These are phyloP conservation scores for Citrus medica DNA, from an alignment of 345 rosid genomes.

Conservation along the genomic window DNA sequence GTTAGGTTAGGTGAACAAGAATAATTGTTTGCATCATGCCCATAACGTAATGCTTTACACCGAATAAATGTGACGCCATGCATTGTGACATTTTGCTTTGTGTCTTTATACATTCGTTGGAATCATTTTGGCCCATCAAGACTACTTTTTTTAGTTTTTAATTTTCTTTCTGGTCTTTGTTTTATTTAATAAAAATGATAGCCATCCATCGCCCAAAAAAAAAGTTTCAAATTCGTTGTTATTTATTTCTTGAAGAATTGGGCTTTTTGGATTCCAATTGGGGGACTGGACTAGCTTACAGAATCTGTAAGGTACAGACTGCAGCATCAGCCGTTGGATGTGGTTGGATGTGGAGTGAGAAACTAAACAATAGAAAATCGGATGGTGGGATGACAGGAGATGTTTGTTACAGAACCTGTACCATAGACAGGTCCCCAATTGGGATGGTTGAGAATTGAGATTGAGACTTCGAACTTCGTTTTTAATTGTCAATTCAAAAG, in stretches of 20 bases:
- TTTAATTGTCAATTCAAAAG: background rate
- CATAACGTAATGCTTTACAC: constrained; percentile 11
- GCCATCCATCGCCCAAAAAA: background rate
- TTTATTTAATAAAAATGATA: background rate
- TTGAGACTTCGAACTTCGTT: background rate
- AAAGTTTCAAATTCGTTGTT: background rate
- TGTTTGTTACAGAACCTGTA: too few relatives aligned
- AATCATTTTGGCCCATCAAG: constrained; percentile 3
- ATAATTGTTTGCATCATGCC: constrained; percentile 15
- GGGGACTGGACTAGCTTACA: too few relatives aligned
- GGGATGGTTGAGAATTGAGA: background rate
- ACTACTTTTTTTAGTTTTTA: background rate
- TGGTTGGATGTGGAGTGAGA: too few relatives aligned
- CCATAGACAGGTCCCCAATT: too few relatives aligned
- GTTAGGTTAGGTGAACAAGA: background rate
- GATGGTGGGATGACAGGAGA: too few relatives aligned
- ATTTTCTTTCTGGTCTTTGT: background rate
- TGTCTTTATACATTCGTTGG: background rate
- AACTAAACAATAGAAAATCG: too few relatives aligned
- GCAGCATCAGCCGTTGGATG: too few relatives aligned
- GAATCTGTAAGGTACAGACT: too few relatives aligned
- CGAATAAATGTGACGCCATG: constrained; percentile 10
- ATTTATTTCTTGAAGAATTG: background rate
- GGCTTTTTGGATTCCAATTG: background rate
- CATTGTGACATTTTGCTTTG: background rate